Percentiles rank a stretch among this genome's conserved stretches.
These are phyloP conservation scores for Ascodesmis nigricans DNA, from an alignment of 495 filamentous ascomycete species.

Conservation along the genomic window DNA sequence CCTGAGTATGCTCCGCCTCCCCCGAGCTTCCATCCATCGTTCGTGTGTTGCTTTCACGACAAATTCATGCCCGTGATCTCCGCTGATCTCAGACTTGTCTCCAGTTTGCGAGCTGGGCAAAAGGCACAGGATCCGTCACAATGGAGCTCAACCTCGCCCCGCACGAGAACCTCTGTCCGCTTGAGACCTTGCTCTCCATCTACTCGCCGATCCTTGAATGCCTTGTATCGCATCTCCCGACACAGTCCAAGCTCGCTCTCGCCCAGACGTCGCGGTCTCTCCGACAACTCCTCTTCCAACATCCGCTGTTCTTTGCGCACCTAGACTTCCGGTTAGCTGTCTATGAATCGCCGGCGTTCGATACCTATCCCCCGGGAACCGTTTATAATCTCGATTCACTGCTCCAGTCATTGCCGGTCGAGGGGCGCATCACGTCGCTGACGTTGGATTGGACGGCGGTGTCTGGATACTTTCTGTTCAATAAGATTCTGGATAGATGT, in stretches of 20 bases:
- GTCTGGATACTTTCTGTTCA: constrained; percentile 20
- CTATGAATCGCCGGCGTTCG: constrained; percentile 15
- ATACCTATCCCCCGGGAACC: constrained; percentile 20
- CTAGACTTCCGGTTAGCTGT: constrained; percentile 19
- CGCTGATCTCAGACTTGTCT: too few species aligned
- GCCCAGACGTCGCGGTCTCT: constrained; percentile 17
- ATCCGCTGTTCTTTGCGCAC: constrained; percentile 20
- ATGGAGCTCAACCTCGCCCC: constrained; percentile 17
- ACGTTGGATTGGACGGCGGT: constrained; percentile 22
- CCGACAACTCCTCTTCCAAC: constrained; percentile 14
- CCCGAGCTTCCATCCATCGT: too few species aligned
- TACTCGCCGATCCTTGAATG: constrained; percentile 22
- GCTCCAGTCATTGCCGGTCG: constrained; percentile 16
- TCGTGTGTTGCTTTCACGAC: too few species aligned
- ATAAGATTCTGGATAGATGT: constrained; percentile 19
- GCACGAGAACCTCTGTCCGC: constrained; percentile 18
- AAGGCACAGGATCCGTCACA: too few species aligned
- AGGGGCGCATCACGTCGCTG: constrained; percentile 18
- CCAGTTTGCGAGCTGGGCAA: too few species aligned
- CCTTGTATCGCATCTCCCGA: constrained; percentile 20
- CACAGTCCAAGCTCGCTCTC: constrained; percentile 15
- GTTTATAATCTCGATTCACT: constrained; percentile 21
- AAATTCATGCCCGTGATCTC: too few species aligned
- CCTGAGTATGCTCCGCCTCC: too few species aligned
- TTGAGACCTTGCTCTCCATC: constrained; percentile 20